phyloP scores from a whole-genome alignment of 495 filamentous ascomycete species.

The Amniculicola lignicola region DNA sequence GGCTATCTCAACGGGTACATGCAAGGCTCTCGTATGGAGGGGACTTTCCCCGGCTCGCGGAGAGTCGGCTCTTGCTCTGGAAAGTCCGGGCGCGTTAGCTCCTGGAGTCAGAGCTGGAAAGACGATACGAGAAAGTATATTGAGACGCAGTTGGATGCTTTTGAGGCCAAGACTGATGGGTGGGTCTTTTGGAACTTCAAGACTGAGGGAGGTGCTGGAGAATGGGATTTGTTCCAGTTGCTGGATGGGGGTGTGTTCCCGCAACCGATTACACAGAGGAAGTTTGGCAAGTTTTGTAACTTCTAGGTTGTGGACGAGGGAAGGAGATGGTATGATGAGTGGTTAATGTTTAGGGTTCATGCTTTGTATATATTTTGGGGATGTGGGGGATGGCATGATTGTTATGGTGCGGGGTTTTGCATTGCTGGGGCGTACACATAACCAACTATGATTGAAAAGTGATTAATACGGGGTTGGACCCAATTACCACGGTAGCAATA shows the following conservation, averaged over 20 bases:
- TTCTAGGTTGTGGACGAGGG: too few species aligned
- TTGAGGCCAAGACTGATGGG: slow-evolving; percentile 43
- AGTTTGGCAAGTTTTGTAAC: slow-evolving; percentile 22
- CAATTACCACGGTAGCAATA: too few species aligned
- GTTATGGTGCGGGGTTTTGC: too few species aligned
- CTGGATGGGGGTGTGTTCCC: slow-evolving; percentile 46
- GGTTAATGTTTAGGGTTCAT: too few species aligned
- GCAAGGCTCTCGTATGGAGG: slow-evolving; percentile 62
- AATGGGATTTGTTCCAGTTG: slow-evolving; percentile 50
- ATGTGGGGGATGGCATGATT: too few species aligned
- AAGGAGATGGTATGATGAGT: too few species aligned
- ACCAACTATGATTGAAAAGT: too few species aligned
- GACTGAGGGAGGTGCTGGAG: slow-evolving; percentile 47
- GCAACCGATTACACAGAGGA: slow-evolving; percentile 16
- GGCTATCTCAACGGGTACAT: slow-evolving; percentile 65
- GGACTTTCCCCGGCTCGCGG: slow-evolving; percentile 41
- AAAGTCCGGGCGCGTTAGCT: slow-evolving; percentile 41
- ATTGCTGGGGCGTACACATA: too few species aligned
- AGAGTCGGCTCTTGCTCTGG: slow-evolving; percentile 43
- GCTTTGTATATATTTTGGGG: too few species aligned
- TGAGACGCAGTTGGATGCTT: slow-evolving; percentile 49
- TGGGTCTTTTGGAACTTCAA: slow-evolving; percentile 55
- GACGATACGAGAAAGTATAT: slow-evolving; percentile 45
- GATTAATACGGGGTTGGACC: too few species aligned
- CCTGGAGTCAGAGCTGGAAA: slow-evolving; percentile 37